phyloP scores from a whole-genome alignment of 352 stramenopile species.

The Elongisporangium anandrum region DNA sequence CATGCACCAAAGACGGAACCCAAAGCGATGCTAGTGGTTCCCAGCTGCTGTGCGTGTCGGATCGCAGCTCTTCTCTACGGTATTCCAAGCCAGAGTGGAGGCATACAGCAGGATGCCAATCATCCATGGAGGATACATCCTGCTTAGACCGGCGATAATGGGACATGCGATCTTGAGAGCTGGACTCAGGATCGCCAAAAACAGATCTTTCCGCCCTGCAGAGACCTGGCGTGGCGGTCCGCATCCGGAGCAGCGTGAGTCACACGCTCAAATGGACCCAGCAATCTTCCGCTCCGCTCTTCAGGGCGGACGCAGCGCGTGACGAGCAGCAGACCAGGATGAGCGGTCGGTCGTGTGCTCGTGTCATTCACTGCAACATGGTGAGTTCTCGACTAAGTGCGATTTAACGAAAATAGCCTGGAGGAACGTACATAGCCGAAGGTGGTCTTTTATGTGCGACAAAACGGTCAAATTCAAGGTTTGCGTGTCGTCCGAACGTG shows the following conservation, averaged over 20 bases:
- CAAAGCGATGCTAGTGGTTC: no score
- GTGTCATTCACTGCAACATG: neutral
- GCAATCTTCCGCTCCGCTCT: neutral
- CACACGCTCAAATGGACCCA: neutral
- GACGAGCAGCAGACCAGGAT: neutral
- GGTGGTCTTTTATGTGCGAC: neutral
- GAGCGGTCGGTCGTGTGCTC: neutral
- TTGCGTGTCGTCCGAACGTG: neutral
- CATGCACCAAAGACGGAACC: no score
- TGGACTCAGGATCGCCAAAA: neutral
- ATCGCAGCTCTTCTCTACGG: no score
- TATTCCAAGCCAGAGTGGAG: no score
- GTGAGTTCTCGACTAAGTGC: neutral
- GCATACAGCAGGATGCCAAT: no score
- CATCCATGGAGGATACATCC: neutral
- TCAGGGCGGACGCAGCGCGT: neutral
- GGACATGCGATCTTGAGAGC: neutral
- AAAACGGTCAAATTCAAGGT: neutral
- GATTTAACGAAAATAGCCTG: neutral
- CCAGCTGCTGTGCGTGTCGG: no score
- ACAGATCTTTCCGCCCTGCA: neutral
- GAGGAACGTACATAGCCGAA: neutral
- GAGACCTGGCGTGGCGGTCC: neutral
- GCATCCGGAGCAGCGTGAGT: neutral
- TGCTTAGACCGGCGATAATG: neutral